A percentile compares a stretch with the other conserved stretches of the same genome.
These are phyloP conservation scores for Thinopyrum elongatum DNA, from an alignment of 176 grass and related monocot genomes.

Conservation along the genomic window DNA sequence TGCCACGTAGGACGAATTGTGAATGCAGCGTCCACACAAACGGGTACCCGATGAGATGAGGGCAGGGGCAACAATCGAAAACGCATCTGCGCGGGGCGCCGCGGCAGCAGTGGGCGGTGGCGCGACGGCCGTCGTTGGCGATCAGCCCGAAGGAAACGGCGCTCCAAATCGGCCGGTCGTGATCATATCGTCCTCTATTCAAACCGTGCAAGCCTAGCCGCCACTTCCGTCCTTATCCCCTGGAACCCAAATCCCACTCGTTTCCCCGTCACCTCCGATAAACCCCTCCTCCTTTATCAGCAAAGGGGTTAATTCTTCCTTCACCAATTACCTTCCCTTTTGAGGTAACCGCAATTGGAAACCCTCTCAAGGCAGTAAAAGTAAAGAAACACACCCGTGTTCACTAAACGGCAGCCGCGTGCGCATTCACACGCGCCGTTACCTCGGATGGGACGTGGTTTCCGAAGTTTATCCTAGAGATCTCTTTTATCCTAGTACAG, in stretches of 20 bases:
- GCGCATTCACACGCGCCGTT: background rate
- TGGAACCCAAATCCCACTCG: background rate
- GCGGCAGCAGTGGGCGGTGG: background rate
- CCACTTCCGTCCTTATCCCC: constrained; percentile 1
- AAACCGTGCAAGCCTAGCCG: background rate
- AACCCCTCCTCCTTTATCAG: too few relatives aligned
- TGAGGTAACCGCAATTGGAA: background rate
- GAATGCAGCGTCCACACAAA: background rate
- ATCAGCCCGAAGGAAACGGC: constrained; percentile 5
- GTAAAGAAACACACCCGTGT: background rate
- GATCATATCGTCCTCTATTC: background rate
- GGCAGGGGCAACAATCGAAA: too few relatives aligned
- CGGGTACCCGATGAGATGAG: background rate
- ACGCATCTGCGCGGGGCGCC: background rate
- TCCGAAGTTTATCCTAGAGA: background rate
- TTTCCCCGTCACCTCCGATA: background rate
- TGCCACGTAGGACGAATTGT: background rate
- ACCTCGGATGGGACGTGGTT: background rate
- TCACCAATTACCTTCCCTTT: background rate
- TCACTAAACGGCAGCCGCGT: background rate
- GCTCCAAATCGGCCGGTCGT: background rate
- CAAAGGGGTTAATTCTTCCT: too few relatives aligned
- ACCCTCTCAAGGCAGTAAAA: too few relatives aligned
- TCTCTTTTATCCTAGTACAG: too few relatives aligned
- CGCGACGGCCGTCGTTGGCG: background rate